Evolutionary conservation across 805 yeast species (phyloP).

Genomic region (Myxozyma monticola): DNA sequence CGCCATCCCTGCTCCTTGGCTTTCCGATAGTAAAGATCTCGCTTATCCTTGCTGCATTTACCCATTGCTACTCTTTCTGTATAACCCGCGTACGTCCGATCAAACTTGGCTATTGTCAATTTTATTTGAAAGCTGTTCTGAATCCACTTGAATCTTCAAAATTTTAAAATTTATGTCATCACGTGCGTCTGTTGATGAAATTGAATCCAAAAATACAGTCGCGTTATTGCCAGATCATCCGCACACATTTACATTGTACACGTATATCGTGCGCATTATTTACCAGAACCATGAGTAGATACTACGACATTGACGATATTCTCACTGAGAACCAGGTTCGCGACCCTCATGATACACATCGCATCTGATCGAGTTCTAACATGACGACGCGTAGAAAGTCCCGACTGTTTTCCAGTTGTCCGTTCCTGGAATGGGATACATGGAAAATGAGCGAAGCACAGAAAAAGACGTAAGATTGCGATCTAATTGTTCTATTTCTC

Average conservation of each 20-base stretch:
- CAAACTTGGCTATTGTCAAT: too few species aligned
- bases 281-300: constrained; percentile 16
- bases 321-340: constrained; percentile 41
- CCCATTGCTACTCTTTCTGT: constrained; percentile 20
- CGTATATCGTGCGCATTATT: too few species aligned
- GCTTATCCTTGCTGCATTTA: constrained; percentile 33
- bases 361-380: too few species aligned
- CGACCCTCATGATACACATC: too few species aligned
- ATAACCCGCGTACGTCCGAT: too few species aligned
- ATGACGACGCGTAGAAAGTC: constrained; percentile 63
- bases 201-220: too few species aligned
- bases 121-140: too few species aligned
- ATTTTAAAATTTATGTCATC: too few species aligned
- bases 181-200: too few species aligned
- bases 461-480: constrained; percentile 14
- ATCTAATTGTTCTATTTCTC: neutral
- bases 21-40: constrained; percentile 48
- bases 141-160: too few species aligned
- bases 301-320: constrained; percentile 32
- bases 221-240: too few species aligned
- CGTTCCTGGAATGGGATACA: constrained; percentile 84
- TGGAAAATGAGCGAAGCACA: constrained; percentile 45
- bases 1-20: constrained; percentile 99
- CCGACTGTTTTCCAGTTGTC: constrained; percentile 78
- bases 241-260: too few species aligned